Evolutionary conservation across 1,284 basidiomycete species (phyloP).

Genomic region (Trichosporon faecale): DNA sequence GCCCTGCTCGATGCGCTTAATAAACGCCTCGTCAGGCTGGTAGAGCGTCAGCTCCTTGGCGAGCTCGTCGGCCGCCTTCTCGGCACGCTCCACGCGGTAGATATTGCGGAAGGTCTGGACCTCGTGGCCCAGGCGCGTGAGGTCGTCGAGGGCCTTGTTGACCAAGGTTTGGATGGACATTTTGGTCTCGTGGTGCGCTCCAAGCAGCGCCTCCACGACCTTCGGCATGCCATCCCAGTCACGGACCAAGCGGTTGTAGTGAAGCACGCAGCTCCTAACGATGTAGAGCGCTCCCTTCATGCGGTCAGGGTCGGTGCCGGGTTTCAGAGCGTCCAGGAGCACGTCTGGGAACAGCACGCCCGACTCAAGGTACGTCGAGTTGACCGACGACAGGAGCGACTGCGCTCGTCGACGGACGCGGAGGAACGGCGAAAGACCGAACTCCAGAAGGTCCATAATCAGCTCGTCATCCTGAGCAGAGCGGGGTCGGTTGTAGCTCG

Average conservation of each 20-base stretch:
- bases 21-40: constrained; percentile 36
- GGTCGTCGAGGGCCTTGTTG: constrained; percentile 66
- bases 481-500: constrained; percentile 68
- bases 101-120: constrained; percentile 39
- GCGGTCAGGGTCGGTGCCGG: constrained; percentile 80
- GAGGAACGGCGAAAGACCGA: constrained; percentile 82
- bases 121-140: constrained; percentile 41
- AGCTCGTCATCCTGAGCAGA: constrained; percentile 76
- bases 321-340: constrained; percentile 69
- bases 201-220: constrained; percentile 69
- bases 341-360: constrained; percentile 68
- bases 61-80: constrained; percentile 39
- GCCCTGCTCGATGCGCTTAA: constrained; percentile 41
- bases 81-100: constrained; percentile 28
- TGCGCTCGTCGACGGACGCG: constrained; percentile 54
- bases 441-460: constrained; percentile 71
- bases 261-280: constrained; percentile 54
- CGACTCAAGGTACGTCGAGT: constrained; percentile 75
- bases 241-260: constrained; percentile 44
- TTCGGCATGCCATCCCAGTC: constrained; percentile 67
- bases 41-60: constrained; percentile 18
- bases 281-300: constrained; percentile 95
- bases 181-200: constrained; percentile 90
- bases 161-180: constrained; percentile 89
- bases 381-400: constrained; percentile 38